Evolutionary conservation across 768 basidiomycete species (phyloP).

Genomic region (Epithele typhae): DNA sequence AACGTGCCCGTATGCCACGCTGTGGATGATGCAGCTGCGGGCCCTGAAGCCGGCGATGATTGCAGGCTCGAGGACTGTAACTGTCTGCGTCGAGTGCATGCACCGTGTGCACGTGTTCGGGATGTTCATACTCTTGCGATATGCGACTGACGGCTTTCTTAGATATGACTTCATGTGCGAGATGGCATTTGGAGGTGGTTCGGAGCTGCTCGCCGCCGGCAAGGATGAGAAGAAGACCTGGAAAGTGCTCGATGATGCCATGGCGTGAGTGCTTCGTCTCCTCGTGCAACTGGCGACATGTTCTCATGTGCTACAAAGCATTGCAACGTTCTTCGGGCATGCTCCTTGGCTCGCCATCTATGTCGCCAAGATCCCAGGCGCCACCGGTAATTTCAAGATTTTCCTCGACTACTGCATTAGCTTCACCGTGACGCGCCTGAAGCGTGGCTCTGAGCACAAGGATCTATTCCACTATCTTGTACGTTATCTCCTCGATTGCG

Average conservation of each 20-base stretch:
- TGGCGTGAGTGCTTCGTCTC: background rate
- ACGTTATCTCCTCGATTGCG: background rate
- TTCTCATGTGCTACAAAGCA: background rate
- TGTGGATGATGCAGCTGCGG: too few relatives aligned
- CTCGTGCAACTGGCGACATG: background rate
- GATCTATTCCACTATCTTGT: slow-evolving; percentile 45
- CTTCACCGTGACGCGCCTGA: slow-evolving; percentile 8
- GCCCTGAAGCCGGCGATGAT: too few relatives aligned
- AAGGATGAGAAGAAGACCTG: background rate
- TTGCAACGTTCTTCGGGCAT: slow-evolving; percentile 1
- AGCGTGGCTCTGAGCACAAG: slow-evolving; percentile 17
- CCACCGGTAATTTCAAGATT: background rate
- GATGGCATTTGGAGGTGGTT: slow-evolving; percentile 27
- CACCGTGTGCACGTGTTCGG: background rate
- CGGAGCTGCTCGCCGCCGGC: background rate
- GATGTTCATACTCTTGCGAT: background rate
- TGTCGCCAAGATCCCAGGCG: background rate
- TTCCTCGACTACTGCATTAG: slow-evolving; percentile 9
- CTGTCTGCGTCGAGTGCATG: too few relatives aligned
- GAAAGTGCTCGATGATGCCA: background rate
- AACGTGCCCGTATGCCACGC: too few relatives aligned
- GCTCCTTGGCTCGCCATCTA: slow-evolving; percentile 8
- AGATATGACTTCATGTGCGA: slow-evolving; percentile 42
- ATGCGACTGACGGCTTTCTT: background rate
- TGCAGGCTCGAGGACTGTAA: too few relatives aligned